These are phyloP conservation scores for Platismatia glauca DNA, from an alignment of 495 filamentous ascomycete genomes.

Conservation along the genomic window DNA sequence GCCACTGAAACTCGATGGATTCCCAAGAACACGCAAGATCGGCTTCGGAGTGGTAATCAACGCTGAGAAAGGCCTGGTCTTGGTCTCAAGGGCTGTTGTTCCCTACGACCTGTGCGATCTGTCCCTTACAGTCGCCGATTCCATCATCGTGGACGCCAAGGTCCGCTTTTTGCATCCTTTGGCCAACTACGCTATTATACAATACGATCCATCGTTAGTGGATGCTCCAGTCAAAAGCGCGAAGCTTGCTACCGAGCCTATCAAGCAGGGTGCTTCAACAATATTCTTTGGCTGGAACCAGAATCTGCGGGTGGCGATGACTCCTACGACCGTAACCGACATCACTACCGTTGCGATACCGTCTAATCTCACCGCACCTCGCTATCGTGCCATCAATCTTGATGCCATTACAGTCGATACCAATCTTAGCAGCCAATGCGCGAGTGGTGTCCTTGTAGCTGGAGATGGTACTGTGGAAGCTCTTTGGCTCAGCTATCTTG, in stretches of 20 bases:
- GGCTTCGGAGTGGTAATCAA: constrained; percentile 94
- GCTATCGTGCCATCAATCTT: constrained; percentile 91
- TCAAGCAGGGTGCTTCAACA: constrained; percentile 83
- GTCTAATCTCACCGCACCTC: constrained; percentile 79
- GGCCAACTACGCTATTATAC: constrained; percentile 92
- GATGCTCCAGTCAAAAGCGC: constrained; percentile 88
- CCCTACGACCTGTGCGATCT: constrained; percentile 97
- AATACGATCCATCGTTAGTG: constrained; percentile 89
- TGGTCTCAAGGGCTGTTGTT: constrained; percentile 86
- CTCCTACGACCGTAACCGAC: constrained; percentile 91
- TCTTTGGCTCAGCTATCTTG: constrained; percentile 92
- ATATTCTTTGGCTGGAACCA: constrained; percentile 97
- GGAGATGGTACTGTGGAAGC: constrained; percentile 90
- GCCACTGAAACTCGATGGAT: constrained; percentile 93
- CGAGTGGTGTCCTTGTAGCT: constrained; percentile 84
- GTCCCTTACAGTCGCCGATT: constrained; percentile 88
- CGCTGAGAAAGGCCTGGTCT: constrained; percentile 87
- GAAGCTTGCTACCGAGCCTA: constrained; percentile 64
- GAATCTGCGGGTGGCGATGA: constrained; percentile 85
- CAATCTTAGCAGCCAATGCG: constrained; percentile 78
- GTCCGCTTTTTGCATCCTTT: constrained; percentile 96
- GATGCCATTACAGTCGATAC: constrained; percentile 98
- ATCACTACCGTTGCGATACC: constrained; percentile 97
- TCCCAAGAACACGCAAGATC: constrained; percentile 83
- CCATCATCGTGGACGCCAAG: constrained; percentile 85